Base-by-base conservation (phyloP, 2,329 filamentous ascomycete species). In the Alternaria gaisen region DNA sequence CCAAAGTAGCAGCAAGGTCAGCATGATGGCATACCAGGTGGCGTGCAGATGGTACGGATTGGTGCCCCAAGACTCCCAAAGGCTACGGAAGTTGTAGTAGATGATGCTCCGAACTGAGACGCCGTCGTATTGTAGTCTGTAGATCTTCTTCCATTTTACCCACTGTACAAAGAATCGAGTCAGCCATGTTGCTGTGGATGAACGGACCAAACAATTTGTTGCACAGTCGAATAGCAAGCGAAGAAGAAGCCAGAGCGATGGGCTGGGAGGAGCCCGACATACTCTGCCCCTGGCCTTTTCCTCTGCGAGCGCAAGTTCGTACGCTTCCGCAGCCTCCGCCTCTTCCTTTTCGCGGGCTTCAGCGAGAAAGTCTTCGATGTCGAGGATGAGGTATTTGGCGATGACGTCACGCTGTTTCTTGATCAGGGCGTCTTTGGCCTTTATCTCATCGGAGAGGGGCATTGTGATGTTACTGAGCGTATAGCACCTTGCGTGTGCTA, bases 41-140 rank as follows among this genome's bases (percentile, higher is more conserved):
- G 54, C 26, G 24, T 53, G 51, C 10, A 64, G 50, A 18, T 51
- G 18, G 55, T 64, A 64, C 5, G 54, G 57, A 30, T 64, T 64
- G n/a, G 51, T 52, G 36, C 53, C 47, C 48, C 52, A 56, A 30
- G 44, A 43, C n/a, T 61, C 50, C 51, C 54, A 60, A 40, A 42
- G 47, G 36, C 26, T 36, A 20, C 30, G 38, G n/a, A 53, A 1
- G 9, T 54, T 32, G 41, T 58, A 57, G 26, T n/a, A 14, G n/a
- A 52, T 16, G n/a, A 63, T 51, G 11, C 41, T 46, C n/a, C 24
- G 8, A 3, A 63, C 16, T 12, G 47, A 18, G 22, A 58, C 50
- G 28, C 32, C 26, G 22, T 60, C 50, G 61, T 63, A 63, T 41
- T 46, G 26, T 30, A 58, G 38, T 40, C 42, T 43, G 48, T 56